Percentiles rank a stretch among this genome's conserved stretches.
These are phyloP conservation scores for Apiotrichum mycotoxinovorans DNA, from an alignment of 1,284 basidiomycete genomes.

Conservation along the genomic window DNA sequence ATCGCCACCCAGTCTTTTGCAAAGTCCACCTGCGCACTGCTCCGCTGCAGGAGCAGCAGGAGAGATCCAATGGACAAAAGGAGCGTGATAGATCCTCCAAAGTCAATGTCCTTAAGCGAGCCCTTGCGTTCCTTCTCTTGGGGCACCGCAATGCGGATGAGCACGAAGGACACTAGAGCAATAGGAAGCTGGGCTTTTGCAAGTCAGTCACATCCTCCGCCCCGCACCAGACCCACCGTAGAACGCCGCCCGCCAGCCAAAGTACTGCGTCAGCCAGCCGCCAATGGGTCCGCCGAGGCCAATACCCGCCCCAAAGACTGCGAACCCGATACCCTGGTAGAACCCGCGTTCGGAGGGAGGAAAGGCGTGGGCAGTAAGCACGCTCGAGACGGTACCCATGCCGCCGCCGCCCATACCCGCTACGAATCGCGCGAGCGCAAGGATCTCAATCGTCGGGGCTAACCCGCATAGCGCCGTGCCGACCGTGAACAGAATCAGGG, in stretches of 20 bases:
- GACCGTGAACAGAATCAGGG: slow-evolving; percentile 26
- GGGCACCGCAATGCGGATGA: slow-evolving; percentile 12
- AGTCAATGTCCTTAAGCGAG: slow-evolving; percentile 21
- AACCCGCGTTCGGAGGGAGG: slow-evolving; percentile 45
- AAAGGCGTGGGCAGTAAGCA: slow-evolving; percentile 47
- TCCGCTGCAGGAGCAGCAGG: slow-evolving; percentile 22
- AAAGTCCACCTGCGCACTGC: slow-evolving; percentile 6
- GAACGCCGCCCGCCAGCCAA: slow-evolving; percentile 51
- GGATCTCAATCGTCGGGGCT: slow-evolving; percentile 15
- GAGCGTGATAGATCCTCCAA: slow-evolving; percentile 24
- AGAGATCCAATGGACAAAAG: slow-evolving; percentile 27
- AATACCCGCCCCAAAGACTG: slow-evolving; percentile 42
- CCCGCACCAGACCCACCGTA: background rate
- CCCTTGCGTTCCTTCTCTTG: background rate
- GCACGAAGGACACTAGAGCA: slow-evolving; percentile 10
- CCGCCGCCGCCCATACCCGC: slow-evolving; percentile 37
- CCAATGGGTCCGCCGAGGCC: slow-evolving; percentile 50
- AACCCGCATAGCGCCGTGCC: slow-evolving; percentile 26
- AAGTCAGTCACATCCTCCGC: background rate
- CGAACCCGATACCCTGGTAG: slow-evolving; percentile 40
- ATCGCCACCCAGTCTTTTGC: slow-evolving; percentile 12
- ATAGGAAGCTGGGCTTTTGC: slow-evolving; percentile 26
- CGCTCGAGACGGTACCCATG: slow-evolving; percentile 35
- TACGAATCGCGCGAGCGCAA: slow-evolving; percentile 27
- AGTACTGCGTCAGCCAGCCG: slow-evolving; percentile 44